phyloP scores from a whole-genome alignment of 2,329 filamentous ascomycete genomes.

The Didymella lethalis region DNA sequence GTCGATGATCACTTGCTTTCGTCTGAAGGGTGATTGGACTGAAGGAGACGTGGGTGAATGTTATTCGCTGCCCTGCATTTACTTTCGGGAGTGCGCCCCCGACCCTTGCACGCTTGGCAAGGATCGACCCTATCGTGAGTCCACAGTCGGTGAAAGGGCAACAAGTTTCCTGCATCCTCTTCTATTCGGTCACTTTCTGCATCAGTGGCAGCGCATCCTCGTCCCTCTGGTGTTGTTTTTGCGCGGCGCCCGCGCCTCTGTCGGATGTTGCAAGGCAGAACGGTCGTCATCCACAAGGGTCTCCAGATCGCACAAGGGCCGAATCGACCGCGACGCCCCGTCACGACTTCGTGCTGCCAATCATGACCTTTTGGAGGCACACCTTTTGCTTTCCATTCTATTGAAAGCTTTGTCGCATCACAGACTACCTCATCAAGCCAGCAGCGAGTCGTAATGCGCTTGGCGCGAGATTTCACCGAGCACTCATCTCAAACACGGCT shows the following conservation, averaged over 20 bases:
- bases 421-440: slow-evolving; percentile 14
- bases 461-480: slow-evolving; percentile 18
- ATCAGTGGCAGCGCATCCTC: slow-evolving; percentile 34
- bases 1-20: slow-evolving; percentile 31
- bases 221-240: slow-evolving; percentile 27
- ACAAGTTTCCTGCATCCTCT: slow-evolving; percentile 33
- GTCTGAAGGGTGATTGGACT: slow-evolving; percentile 32
- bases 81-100: slow-evolving; percentile 14
- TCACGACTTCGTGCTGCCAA: slow-evolving; percentile 7
- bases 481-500: slow-evolving; percentile 17
- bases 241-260: slow-evolving; percentile 27
- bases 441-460: slow-evolving; percentile 7
- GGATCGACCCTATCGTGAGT: slow-evolving; percentile 34
- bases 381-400: neutral
- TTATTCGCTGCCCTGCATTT: slow-evolving; percentile 44
- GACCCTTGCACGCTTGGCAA: slow-evolving; percentile 23
- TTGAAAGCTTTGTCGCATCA: slow-evolving; percentile 19
- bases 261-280: slow-evolving; percentile 26
- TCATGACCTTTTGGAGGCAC: slow-evolving; percentile 9
- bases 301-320: slow-evolving; percentile 19
- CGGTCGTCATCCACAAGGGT: slow-evolving; percentile 28
- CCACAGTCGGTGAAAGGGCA: slow-evolving; percentile 24
- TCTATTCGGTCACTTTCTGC: slow-evolving; percentile 29
- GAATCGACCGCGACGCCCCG: slow-evolving; percentile 21
- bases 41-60: neutral